These are phyloP conservation scores for Kockovaella imperatae DNA, from an alignment of 768 basidiomycete species.

Conservation along the genomic window DNA sequence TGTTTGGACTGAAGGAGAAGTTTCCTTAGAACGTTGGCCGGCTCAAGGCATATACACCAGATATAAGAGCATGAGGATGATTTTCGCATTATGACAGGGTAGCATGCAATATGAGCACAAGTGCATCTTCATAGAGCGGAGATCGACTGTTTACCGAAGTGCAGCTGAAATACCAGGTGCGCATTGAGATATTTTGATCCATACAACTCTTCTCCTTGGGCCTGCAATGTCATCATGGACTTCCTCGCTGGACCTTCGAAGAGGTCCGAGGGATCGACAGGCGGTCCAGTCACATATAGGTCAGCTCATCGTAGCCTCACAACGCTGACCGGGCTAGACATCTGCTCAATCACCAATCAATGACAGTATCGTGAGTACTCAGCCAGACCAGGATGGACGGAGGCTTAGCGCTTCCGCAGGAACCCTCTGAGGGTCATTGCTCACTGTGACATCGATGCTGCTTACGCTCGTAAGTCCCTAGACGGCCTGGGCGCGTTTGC, in stretches of 20 bases:
- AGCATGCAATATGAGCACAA: too few species aligned
- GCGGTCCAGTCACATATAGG: slow-evolving; percentile 7
- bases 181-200: too few species aligned
- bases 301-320: background rate
- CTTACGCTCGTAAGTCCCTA: slow-evolving; percentile 47
- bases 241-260: slow-evolving; percentile 14
- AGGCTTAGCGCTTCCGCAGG: slow-evolving; percentile 8
- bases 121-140: too few species aligned
- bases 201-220: too few species aligned
- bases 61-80: too few species aligned
- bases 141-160: too few species aligned
- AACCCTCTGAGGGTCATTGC: slow-evolving; percentile 59
- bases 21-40: too few species aligned
- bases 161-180: too few species aligned
- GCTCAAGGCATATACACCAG: too few species aligned
- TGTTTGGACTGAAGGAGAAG: too few species aligned
- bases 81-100: too few species aligned
- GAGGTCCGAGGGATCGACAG: background rate
- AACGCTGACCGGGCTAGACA: slow-evolving; percentile 7
- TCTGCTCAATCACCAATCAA: slow-evolving; percentile 31
- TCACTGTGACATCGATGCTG: slow-evolving; percentile 66
- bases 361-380: slow-evolving; percentile 29
- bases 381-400: background rate
- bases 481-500: background rate
- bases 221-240: too few species aligned